Conservation (phyloP, 345 rosid species). For the Rhodamnia rubescens region DNA sequence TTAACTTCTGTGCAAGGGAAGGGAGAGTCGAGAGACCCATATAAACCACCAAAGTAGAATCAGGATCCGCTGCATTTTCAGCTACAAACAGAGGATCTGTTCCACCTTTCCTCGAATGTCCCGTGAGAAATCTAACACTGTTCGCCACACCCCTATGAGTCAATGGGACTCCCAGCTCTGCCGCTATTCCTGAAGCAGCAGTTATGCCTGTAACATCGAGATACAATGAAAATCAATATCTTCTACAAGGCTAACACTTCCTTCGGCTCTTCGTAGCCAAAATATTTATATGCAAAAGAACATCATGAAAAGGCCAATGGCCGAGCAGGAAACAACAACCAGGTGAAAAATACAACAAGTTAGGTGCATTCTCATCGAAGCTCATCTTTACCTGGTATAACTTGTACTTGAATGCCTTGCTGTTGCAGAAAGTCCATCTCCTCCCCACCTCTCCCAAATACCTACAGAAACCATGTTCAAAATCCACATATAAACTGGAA, state of each 20-base stretch:
- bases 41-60: slow-evolving; percentile 86
- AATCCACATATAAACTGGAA: neutral
- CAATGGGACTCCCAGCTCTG: slow-evolving; percentile 89
- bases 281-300: neutral
- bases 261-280: neutral
- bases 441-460: slow-evolving; percentile 95
- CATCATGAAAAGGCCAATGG: neutral
- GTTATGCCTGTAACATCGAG: slow-evolving; percentile 55
- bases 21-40: slow-evolving; percentile 97
- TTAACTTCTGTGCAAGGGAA: slow-evolving; percentile 66
- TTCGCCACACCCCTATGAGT: slow-evolving; percentile 88
- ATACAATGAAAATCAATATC: neutral
- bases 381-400: slow-evolving; percentile 56
- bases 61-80: slow-evolving; percentile 82
- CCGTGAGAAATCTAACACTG: slow-evolving; percentile 85
- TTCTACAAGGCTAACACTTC: neutral
- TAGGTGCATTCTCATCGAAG: neutral
- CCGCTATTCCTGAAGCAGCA: slow-evolving; percentile 95
- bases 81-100: slow-evolving; percentile 76
- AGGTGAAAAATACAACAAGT: neutral
- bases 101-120: slow-evolving; percentile 90
- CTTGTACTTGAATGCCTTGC: slow-evolving; percentile 85
- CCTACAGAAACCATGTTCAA: slow-evolving; percentile 18
- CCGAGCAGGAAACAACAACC: neutral
- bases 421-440: slow-evolving; percentile 96